Evolutionary conservation across 352 stramenopile genomes (phyloP).

Genomic region (Pythium dissotocum): DNA sequence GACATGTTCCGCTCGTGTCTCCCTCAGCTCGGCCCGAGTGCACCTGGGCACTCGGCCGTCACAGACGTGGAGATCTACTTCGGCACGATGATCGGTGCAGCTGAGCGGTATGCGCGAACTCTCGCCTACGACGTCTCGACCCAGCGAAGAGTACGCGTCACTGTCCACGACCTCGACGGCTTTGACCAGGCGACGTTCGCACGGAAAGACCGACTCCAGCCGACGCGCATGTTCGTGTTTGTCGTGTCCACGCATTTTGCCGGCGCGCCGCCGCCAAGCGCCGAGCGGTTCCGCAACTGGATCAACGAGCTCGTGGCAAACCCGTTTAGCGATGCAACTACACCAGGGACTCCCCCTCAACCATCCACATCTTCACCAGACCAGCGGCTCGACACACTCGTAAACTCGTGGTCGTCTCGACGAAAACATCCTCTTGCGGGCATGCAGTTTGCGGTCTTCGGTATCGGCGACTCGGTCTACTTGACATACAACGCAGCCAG

Average conservation of each 20-base stretch:
- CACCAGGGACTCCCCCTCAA: neutral
- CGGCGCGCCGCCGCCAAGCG: conserved; percentile 94
- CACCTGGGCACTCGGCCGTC: conserved; percentile 3
- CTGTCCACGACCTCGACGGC: conserved; percentile 88
- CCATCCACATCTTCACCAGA: neutral
- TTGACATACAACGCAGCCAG: conserved; percentile 95
- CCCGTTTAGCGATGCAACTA: neutral
- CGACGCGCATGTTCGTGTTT: conserved; percentile 72
- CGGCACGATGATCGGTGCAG: conserved; percentile 93
- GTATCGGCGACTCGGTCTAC: conserved; percentile 94
- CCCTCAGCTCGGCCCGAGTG: neutral
- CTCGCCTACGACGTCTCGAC: conserved; percentile 69
- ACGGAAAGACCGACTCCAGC: conserved; percentile 29
- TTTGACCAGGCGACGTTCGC: conserved; percentile 47
- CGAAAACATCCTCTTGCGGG: conserved; percentile 13
- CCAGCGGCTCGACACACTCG: neutral
- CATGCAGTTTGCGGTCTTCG: conserved; percentile 94
- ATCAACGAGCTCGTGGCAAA: conserved; percentile 32
- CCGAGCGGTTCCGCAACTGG: conserved; percentile 84
- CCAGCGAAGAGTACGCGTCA: conserved; percentile 52
- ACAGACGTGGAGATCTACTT: conserved; percentile 90
- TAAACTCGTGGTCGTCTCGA: neutral
- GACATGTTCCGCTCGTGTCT: neutral
- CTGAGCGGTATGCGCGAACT: conserved; percentile 90
- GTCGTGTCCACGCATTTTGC: conserved; percentile 95